These are phyloP conservation scores for Lactarius deliciosus DNA, from an alignment of 768 basidiomycete genomes.

Conservation along the genomic window DNA sequence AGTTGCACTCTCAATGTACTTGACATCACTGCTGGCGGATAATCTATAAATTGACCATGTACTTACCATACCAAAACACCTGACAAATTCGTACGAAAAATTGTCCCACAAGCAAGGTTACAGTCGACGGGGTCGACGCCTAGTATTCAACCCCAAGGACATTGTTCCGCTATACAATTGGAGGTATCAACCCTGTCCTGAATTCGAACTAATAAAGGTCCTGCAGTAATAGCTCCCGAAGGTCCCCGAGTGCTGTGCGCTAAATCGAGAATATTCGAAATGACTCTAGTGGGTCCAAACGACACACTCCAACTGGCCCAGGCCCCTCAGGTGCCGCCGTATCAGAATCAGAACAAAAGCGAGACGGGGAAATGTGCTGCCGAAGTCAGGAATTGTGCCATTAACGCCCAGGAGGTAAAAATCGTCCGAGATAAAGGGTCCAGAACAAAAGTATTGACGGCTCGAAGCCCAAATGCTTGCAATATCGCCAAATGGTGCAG, in stretches of 20 bases:
- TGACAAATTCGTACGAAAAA: too few relatives aligned
- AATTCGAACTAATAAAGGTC: neutral
- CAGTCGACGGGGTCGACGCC: too few relatives aligned
- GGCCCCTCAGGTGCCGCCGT: neutral
- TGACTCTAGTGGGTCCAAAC: neutral
- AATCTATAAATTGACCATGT: too few relatives aligned
- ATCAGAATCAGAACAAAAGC: neutral
- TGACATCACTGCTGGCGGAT: too few relatives aligned
- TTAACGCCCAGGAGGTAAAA: neutral
- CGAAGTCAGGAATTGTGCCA: neutral
- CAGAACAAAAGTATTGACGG: neutral
- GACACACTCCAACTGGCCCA: neutral
- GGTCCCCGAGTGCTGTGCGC: neutral
- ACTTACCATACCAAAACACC: too few relatives aligned
- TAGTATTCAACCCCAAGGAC: neutral
- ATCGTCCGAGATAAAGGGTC: neutral
- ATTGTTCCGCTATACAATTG: constrained; percentile 1
- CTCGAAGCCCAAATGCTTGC: neutral
- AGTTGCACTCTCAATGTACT: too few relatives aligned
- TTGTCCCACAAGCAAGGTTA: too few relatives aligned
- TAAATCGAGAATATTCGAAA: neutral
- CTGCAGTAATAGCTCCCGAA: neutral
- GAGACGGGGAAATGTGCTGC: neutral
- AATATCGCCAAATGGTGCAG: neutral
- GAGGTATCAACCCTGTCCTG: neutral